Percentiles rank a stretch among this genome's conserved stretches.
Conservation (phyloP, 1,284 basidiomycete genomes). For the Puccinia novopanici region DNA sequence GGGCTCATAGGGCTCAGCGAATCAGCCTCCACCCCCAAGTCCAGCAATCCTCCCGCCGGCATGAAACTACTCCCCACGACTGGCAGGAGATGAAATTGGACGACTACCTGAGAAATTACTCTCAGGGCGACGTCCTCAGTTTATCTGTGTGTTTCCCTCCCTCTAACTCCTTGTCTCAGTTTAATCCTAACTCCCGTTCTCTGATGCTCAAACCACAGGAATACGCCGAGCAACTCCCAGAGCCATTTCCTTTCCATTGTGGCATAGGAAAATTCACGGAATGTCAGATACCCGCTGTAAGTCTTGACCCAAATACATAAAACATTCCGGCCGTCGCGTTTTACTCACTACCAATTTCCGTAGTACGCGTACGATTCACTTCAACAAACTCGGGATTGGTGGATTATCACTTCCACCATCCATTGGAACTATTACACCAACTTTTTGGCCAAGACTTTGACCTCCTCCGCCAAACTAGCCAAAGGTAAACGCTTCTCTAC, state of each 20-base stretch:
- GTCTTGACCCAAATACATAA: background rate
- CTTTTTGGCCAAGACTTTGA: constrained; percentile 8
- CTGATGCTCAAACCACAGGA: constrained; percentile 1
- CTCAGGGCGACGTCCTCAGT: constrained; percentile 42
- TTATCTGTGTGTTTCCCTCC: constrained; percentile 30
- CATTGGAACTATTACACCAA: constrained; percentile 48
- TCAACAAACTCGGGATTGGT: constrained; percentile 26
- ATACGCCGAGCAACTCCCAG: constrained; percentile 39
- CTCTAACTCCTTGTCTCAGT: background rate
- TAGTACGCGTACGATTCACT: constrained; percentile 4
- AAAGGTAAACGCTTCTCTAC: background rate
- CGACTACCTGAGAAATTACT: constrained; percentile 40
- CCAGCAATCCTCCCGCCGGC: background rate
- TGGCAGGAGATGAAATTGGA: constrained; percentile 46
- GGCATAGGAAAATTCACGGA: constrained; percentile 26
- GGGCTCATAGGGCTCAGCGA: constrained; percentile 7
- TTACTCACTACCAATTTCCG: background rate
- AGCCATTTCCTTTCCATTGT: constrained; percentile 34
- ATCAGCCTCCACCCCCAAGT: background rate
- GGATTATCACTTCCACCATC: constrained; percentile 36
- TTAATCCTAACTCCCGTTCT: background rate
- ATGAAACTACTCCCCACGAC: constrained; percentile 22
- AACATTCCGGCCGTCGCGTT: background rate
- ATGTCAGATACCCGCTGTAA: constrained; percentile 39
- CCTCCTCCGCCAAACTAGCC: background rate